phyloP scores from a whole-genome alignment of 352 stramenopile genomes.

The Phytophthora sansomeana region DNA sequence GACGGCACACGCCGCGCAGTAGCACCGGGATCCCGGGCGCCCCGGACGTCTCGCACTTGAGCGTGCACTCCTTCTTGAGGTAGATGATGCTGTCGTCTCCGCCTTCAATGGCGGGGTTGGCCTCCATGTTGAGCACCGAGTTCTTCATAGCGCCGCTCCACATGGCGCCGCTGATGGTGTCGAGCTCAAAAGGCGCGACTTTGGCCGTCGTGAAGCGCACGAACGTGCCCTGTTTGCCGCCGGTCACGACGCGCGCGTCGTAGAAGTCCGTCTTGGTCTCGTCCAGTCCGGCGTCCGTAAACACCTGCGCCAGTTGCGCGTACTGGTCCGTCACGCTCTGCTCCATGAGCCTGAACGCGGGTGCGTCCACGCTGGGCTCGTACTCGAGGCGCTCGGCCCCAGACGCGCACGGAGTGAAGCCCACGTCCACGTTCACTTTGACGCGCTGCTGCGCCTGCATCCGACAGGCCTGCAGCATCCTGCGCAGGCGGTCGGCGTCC shows the following conservation, averaged over 20 bases:
- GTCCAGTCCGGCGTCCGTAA: constrained; percentile 37
- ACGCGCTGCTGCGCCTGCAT: constrained; percentile 19
- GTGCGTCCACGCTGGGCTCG: constrained; percentile 32
- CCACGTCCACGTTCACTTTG: not conserved
- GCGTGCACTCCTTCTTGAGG: constrained; percentile 37
- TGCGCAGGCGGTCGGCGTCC: constrained; percentile 13
- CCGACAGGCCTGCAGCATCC: constrained; percentile 26
- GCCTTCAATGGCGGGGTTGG: constrained; percentile 4
- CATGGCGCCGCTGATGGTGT: constrained; percentile 33
- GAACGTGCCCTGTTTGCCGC: constrained; percentile 35
- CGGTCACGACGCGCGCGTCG: constrained; percentile 31
- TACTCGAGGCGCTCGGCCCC: constrained; percentile 26
- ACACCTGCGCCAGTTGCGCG: constrained; percentile 32
- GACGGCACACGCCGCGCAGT: constrained; percentile 36
- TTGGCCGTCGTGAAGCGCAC: constrained; percentile 44
- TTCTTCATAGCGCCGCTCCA: constrained; percentile 30
- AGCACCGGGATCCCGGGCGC: constrained; percentile 31
- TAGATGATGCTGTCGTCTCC: constrained; percentile 25
- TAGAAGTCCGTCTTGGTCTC: constrained; percentile 23
- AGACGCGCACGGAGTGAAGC: constrained; percentile 1
- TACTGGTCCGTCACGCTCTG: constrained; percentile 31
- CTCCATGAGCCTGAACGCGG: constrained; percentile 33
- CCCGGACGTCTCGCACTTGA: constrained; percentile 25
- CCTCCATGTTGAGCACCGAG: constrained; percentile 27
- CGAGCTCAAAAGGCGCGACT: constrained; percentile 33